Conservation (phyloP, 2,329 filamentous ascomycete genomes). For the Cladorrhinum sp. region DNA sequence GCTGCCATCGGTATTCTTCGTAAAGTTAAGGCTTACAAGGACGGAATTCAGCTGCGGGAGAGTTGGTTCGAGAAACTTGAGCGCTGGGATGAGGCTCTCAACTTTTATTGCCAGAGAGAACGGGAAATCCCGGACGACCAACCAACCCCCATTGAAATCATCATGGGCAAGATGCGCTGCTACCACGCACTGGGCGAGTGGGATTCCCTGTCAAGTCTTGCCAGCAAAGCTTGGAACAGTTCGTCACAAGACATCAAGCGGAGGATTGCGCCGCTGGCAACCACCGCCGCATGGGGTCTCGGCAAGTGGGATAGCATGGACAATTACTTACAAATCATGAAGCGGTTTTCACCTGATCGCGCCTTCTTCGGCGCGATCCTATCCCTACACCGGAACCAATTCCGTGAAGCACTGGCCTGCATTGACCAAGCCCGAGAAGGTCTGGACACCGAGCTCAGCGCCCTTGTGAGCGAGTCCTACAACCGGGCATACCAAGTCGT, state of each 20-base stretch:
- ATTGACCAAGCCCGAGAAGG: constrained; percentile 91
- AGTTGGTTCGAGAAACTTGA: constrained; percentile 99
- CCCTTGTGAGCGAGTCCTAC: constrained; percentile 96
- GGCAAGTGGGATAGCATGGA: constrained; percentile 99
- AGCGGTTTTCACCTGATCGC: constrained; percentile 84
- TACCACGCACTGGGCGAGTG: constrained; percentile 95
- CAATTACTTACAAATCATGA: constrained; percentile 92
- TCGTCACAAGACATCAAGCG: constrained; percentile 84
- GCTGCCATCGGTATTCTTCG: constrained; percentile 96
- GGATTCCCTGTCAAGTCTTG: constrained; percentile 85
- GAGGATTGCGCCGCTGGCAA: constrained; percentile 87
- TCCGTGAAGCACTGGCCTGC: constrained; percentile 82
- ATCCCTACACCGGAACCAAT: constrained; percentile 91
- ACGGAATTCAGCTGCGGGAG: constrained; percentile 89
- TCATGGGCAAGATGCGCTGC: constrained; percentile 99
- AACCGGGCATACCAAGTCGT: constrained; percentile 97
- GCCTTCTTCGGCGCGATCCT: constrained; percentile 98
- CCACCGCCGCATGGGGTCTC: constrained; percentile 92
- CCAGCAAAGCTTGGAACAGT: constrained; percentile 90
- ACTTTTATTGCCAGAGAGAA: constrained; percentile 87
- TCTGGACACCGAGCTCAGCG: constrained; percentile 91
- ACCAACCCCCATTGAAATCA: constrained; percentile 76
- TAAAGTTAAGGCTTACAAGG: constrained; percentile 91
- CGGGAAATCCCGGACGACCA: constrained; percentile 58
- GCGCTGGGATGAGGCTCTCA: constrained; percentile 94